A percentile compares a stretch with the other conserved stretches of the same genome.
phyloP scores from a whole-genome alignment of 106 monocot species.

The Acorus calamus region DNA sequence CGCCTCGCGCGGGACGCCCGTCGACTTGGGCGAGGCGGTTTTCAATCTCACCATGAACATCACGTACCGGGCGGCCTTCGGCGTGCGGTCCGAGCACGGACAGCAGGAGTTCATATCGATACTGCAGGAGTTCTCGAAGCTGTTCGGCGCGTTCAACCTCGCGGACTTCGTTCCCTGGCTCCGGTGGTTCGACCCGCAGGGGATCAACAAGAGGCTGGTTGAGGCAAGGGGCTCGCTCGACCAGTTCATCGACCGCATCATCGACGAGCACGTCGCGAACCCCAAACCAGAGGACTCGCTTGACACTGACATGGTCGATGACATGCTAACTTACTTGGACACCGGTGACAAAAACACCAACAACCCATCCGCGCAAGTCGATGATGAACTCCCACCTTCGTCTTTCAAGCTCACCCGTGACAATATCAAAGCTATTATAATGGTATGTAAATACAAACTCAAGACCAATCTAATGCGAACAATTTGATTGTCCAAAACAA shows the following conservation, averaged over 20 bases:
- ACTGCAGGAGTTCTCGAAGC: constrained; percentile 82
- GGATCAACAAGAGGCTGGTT: constrained; percentile 45
- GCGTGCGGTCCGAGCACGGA: constrained; percentile 23
- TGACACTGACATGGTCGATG: constrained; percentile 90
- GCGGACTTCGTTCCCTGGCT: constrained; percentile 90
- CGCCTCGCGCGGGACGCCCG: constrained; percentile 5
- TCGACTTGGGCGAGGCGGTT: constrained; percentile 63
- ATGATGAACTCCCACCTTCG: constrained; percentile 25
- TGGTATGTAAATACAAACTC: constrained; percentile 39
- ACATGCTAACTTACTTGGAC: constrained; percentile 56
- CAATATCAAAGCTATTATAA: constrained; percentile 94
- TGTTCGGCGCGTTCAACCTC: constrained; percentile 81
- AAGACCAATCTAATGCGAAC: too few species aligned
- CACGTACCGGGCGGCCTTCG: constrained; percentile 69
- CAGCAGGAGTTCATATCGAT: constrained; percentile 59
- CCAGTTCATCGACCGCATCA: constrained; percentile 65
- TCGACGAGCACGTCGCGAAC: constrained; percentile 58
- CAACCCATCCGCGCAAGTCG: background rate
- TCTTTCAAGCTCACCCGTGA: constrained; percentile 54
- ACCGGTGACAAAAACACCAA: background rate
- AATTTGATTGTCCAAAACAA: too few species aligned
- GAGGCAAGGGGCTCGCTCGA: constrained; percentile 47
- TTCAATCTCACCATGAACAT: constrained; percentile 82
- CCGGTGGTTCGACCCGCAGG: constrained; percentile 46
- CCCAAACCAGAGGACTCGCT: constrained; percentile 40